Evolutionary conservation across 129 eudicot genomes (phyloP).

Genomic region (carrot (Daucus carota)): DH1_v3.0 NC_030386.2:24495001-24495500

Average conservation of each 20-base stretch:
- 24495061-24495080: no score
- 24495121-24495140: background rate
- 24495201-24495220: no score
- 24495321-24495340: background rate
- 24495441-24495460: constrained; percentile 97
- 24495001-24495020: no score
- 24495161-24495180: background rate
- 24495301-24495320: background rate
- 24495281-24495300: background rate
- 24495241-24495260: background rate
- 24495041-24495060: no score
- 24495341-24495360: background rate
- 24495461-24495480: constrained; percentile 54
- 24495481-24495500: constrained; percentile 89
- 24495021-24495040: no score
- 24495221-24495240: background rate
- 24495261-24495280: background rate
- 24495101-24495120: no score
- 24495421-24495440: constrained; percentile 87
- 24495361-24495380: background rate
- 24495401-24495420: constrained; percentile 61
- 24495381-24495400: constrained; percentile 59
- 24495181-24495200: background rate
- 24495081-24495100: no score
- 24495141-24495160: background rate